phyloP scores from a whole-genome alignment of 1,139 yeast genomes.

The Pichia sp. region DNA sequence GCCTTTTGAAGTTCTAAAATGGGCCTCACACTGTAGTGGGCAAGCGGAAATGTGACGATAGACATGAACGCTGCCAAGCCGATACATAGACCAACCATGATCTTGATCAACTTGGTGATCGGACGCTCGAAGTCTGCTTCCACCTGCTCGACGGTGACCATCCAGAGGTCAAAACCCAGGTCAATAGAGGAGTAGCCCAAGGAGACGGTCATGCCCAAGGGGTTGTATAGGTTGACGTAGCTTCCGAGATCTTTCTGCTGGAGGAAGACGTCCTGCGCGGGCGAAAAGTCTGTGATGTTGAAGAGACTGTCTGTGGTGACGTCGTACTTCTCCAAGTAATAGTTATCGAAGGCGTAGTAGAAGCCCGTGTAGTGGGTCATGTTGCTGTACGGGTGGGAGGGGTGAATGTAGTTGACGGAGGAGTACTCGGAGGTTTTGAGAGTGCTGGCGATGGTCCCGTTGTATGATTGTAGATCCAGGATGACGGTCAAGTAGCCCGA shows the following conservation, averaged over 20 bases:
- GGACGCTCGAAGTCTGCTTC: conserved; percentile 60
- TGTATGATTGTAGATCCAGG: conserved; percentile 53
- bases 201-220: conserved; percentile 48
- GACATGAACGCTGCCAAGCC: conserved; percentile 78
- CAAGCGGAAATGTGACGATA: conserved; percentile 71
- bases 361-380: conserved; percentile 33
- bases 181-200: conserved; percentile 65
- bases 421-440: conserved; percentile 37
- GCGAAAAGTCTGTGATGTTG: conserved; percentile 21
- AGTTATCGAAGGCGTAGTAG: conserved; percentile 34
- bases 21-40: conserved; percentile 83
- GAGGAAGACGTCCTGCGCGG: conserved; percentile 24
- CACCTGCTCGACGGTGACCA: conserved; percentile 68
- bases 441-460: conserved; percentile 44
- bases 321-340: background rate
- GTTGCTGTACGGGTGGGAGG: conserved; percentile 30
- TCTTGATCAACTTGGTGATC: conserved; percentile 55
- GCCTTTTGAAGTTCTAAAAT: conserved; percentile 78
- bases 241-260: conserved; percentile 42
- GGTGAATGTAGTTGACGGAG: conserved; percentile 38
- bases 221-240: conserved; percentile 42
- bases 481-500: conserved; percentile 72
- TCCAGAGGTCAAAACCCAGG: conserved; percentile 59
- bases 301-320: background rate
- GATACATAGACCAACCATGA: conserved; percentile 73